Conservation (phyloP, 805 yeast species). For the Kazachstania martiniae region DNA sequence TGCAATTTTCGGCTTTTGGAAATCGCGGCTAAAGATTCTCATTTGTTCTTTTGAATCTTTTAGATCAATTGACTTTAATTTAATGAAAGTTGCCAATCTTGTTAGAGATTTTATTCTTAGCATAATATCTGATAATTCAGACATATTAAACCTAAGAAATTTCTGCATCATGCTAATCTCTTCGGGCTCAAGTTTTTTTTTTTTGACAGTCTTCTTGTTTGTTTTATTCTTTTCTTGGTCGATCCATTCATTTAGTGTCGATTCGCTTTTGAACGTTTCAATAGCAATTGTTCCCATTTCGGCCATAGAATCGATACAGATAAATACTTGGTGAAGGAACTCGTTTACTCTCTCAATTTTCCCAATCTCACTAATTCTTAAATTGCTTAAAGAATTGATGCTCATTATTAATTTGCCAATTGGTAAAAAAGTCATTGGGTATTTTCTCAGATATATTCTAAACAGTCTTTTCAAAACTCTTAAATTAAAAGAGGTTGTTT, state of each 20-base stretch:
- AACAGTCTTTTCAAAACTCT: constrained; percentile 14
- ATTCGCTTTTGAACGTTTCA: too few relatives aligned
- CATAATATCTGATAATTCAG: constrained; percentile 12
- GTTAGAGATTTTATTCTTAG: constrained; percentile 7
- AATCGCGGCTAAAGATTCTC: neutral
- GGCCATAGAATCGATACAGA: too few relatives aligned
- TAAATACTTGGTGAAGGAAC: too few relatives aligned
- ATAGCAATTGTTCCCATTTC: too few relatives aligned
- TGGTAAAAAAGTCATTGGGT: constrained; percentile 18
- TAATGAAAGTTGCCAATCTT: constrained; percentile 13
- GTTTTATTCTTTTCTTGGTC: neutral
- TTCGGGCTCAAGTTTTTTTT: constrained; percentile 18
- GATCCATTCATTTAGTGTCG: constrained; percentile 3
- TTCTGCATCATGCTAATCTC: constrained; percentile 18
- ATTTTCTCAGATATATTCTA: constrained; percentile 6
- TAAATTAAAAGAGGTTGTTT: constrained; percentile 4
- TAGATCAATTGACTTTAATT: constrained; percentile 15
- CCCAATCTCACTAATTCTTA: too few relatives aligned
- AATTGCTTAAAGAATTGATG: constrained; percentile 1
- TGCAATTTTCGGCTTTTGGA: too few relatives aligned
- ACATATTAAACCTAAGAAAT: constrained; percentile 16
- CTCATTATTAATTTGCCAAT: constrained; percentile 9
- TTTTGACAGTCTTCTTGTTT: neutral
- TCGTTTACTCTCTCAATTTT: too few relatives aligned
- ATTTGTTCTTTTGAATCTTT: constrained; percentile 4